Conservation (phyloP, 805 yeast genomes). For the Candida peoriensis region DNA sequence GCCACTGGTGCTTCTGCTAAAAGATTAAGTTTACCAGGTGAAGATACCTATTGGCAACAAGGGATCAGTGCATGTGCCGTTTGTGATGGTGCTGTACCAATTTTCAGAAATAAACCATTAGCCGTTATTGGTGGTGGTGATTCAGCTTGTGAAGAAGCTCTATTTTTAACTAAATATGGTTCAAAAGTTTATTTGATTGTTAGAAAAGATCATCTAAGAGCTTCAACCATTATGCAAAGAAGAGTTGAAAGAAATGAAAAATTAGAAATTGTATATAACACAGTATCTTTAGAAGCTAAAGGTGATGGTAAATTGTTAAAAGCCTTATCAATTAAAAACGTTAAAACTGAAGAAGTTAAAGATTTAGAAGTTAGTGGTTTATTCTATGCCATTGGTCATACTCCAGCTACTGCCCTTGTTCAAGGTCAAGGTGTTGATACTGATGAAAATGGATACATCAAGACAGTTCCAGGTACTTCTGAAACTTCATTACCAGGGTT, state of each 20-base stretch:
- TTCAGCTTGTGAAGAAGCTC: conserved; percentile 99
- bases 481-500: conserved; percentile 84
- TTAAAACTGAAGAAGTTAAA: conserved; percentile 58
- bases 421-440: conserved; percentile 67
- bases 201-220: conserved; percentile 91
- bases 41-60: conserved; percentile 97
- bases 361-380: conserved; percentile 84
- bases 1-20: conserved; percentile 99
- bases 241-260: conserved; percentile 81
- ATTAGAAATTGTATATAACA: conserved; percentile 85
- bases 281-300: conserved; percentile 80
- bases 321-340: conserved; percentile 61
- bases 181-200: conserved; percentile 91
- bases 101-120: conserved; percentile 94
- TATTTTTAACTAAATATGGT: conserved; percentile 94
- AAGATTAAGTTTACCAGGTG: conserved; percentile 92
- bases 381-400: conserved; percentile 97
- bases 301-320: conserved; percentile 87
- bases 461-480: conserved; percentile 86
- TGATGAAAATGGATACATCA: conserved; percentile 84
- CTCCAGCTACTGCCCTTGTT: conserved; percentile 87
- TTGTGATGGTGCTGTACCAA: conserved; percentile 99
- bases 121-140: conserved; percentile 99
- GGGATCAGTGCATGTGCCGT: conserved; percentile 99
- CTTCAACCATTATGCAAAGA: conserved; percentile 95